A percentile compares a stretch with the other conserved stretches of the same genome.
These are phyloP conservation scores for Chaetoceros muelleri DNA, from an alignment of 108 stramenopile species.

Conservation along the genomic window DNA sequence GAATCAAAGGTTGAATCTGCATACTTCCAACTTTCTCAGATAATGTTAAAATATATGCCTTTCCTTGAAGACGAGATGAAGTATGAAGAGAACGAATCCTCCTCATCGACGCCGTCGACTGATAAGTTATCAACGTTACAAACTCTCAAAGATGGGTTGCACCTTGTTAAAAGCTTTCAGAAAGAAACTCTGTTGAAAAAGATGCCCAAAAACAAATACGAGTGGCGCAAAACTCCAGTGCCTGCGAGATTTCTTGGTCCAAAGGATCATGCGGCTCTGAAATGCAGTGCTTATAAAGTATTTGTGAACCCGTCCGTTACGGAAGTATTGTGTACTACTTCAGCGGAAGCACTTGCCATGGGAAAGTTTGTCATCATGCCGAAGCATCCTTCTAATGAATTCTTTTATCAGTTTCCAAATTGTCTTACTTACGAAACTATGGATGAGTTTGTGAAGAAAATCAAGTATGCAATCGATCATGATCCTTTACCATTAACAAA, in stretches of 20 bases:
- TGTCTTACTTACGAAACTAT: slow-evolving; percentile 49
- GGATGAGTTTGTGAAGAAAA: slow-evolving; percentile 39
- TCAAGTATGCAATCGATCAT: slow-evolving; percentile 43
- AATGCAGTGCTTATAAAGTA: slow-evolving; percentile 43
- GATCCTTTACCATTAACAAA: slow-evolving; percentile 29
- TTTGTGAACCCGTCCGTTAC: slow-evolving; percentile 69
- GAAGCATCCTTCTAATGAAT: slow-evolving; percentile 61
- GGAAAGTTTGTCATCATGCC: slow-evolving; percentile 71
- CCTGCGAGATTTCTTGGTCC: slow-evolving; percentile 55
- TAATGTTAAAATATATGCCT: background rate
- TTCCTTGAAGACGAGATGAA: background rate
- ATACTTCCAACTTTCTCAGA: background rate
- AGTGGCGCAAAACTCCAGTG: slow-evolving; percentile 42
- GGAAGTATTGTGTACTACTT: slow-evolving; percentile 81
- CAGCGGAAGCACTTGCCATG: slow-evolving; percentile 83
- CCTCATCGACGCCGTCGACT: background rate
- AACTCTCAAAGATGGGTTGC: slow-evolving; percentile 8
- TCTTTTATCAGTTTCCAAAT: slow-evolving; percentile 65
- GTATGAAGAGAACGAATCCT: background rate
- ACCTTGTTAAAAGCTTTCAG: slow-evolving; percentile 10
- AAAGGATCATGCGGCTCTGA: slow-evolving; percentile 42
- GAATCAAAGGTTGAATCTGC: background rate
- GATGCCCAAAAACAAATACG: slow-evolving; percentile 42
- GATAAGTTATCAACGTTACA: slow-evolving; percentile 3
- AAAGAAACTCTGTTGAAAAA: slow-evolving; percentile 20